Evolutionary conservation across 768 basidiomycete genomes (phyloP), one percentile per base, ranked within the genome.

Genomic region (Lentinus tigrinus): DNA sequence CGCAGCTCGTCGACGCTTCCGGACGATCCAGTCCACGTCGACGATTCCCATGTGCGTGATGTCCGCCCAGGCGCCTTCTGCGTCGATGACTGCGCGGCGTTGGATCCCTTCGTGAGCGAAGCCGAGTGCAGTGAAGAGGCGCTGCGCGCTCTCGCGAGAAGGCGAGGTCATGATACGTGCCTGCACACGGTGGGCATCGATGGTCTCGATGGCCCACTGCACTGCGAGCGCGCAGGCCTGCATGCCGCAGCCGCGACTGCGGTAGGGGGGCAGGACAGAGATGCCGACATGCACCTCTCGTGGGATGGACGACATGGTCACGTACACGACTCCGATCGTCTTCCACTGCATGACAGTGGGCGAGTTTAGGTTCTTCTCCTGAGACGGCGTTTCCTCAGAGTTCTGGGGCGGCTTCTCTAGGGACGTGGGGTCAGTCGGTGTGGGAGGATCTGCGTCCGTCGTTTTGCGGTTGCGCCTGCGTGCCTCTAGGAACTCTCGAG

Each of bases 101-200:
- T 80, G 79, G 9, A 77, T 81, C 46, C 88, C 88, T 70, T 91
- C 88, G 58, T 85, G 81, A 7, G 69, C 69, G 65, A 91, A 88
- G 9, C 83, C 82, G 54, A 77, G 64, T 44, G 74, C 69, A 7
- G 82, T 77, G 61, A 88, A 84, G 13, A 88, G 66, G 16, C 72
- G 72, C 26, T 81, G 63, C 1, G 77, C 77, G 28, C 67, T 69
- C 27, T 82, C 75, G 57, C 78, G 81, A 23, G 68, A 67, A 4
- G 77, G 70, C 31, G 74, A 69, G 47, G 82, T 77, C 11, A 83
- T 69, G 39, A 68, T 49, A 16, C 89, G 66, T 3, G 79, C 75
- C 65, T 84, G 81, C 2, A 85, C 72, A 39, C 85, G 78, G 63
- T 84, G 83, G 56, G 77, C 80, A 4, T 72, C 49, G 4, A 70